These are phyloP conservation scores for Thielaviopsis euricoi DNA, from an alignment of 2,329 filamentous ascomycete species.

Conservation along the genomic window DNA sequence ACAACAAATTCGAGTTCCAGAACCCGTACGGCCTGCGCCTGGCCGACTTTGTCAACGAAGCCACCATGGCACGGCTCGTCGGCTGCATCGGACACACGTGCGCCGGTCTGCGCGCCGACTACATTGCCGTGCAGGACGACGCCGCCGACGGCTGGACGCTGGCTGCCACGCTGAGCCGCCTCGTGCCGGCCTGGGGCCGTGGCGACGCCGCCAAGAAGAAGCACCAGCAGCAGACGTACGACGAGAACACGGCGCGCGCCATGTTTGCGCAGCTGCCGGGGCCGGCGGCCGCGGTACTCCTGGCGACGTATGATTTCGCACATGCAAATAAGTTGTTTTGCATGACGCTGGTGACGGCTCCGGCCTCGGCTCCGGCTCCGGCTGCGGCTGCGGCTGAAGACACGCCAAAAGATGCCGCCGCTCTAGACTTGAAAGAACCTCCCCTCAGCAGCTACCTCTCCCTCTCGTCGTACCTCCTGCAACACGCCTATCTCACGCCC, in stretches of 20 bases:
- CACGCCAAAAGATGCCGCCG: background rate
- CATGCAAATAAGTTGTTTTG: slow-evolving; percentile 94
- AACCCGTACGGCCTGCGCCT: slow-evolving; percentile 88
- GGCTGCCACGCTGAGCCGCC: slow-evolving; percentile 62
- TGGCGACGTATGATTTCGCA: slow-evolving; percentile 83
- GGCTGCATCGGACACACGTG: slow-evolving; percentile 60
- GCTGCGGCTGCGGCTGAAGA: slow-evolving; percentile 12
- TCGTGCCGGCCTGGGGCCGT: slow-evolving; percentile 56
- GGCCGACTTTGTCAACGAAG: slow-evolving; percentile 89
- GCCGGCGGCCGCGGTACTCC: slow-evolving; percentile 47
- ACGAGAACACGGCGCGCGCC: slow-evolving; percentile 65
- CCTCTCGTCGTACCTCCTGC: slow-evolving; percentile 77
- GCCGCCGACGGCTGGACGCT: slow-evolving; percentile 80
- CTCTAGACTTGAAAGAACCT: no score
- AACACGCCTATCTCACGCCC: slow-evolving; percentile 74
- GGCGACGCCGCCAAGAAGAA: slow-evolving; percentile 35
- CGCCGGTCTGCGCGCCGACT: slow-evolving; percentile 50
- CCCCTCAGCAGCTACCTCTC: slow-evolving; percentile 75
- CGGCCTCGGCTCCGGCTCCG: slow-evolving; percentile 38
- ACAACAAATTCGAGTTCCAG: slow-evolving; percentile 98
- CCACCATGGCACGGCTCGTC: slow-evolving; percentile 68
- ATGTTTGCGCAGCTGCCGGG: slow-evolving; percentile 66
- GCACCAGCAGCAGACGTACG: no score
- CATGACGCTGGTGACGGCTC: slow-evolving; percentile 58
- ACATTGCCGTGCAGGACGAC: slow-evolving; percentile 78